Evolutionary conservation across 2,329 filamentous ascomycete genomes (phyloP), one percentile per base, ranked within the genome.

Genomic region (Leptographium procerum): DNA sequence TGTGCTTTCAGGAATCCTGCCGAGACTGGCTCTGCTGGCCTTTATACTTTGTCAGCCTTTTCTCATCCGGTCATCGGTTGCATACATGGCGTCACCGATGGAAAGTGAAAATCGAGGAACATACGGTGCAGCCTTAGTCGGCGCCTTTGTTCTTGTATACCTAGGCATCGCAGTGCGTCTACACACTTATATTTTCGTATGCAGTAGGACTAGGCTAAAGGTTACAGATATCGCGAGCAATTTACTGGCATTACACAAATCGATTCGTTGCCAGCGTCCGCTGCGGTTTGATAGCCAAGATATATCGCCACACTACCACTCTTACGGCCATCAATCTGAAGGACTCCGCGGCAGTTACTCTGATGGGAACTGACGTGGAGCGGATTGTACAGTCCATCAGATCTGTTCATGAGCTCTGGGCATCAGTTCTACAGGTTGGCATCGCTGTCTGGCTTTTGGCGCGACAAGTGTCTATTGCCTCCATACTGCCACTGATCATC

Each of bases 121-220:
- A 28, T 75, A 74, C 57, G 74, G 74, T n/a, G 13, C 48, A 28
- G 26, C 48, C 0, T 66, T 76, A 8, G 72, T 77, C 16, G 74
- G 70, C 2, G 74, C 72, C 2, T 65, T 66, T 0, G 60, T 69
- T 1, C 57, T 75, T 4, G 71, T 75, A 3, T 77, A 76, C 58
- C 33, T 61, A 0, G 70, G 72, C 7, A 72, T 77, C 26, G 71
- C 73, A 2, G 16, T 75, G 13, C 33, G 50, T 45, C 34, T 7
- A 33, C 43, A 3, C 26, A 19, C 28, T 7, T 4, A 29, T 7
- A 24, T 4, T 50, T 28, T 28, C 26, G 1, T 6, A 7, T 50
- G 13, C n/a, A 48, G 24, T 16, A 14, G 8, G 14, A 48, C 11
- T 16, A 14, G 8, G 14, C 47, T 50, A 29, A 50, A 14, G 16